Base-by-base conservation (phyloP, 495 filamentous ascomycete species). In the Tuber aestivum region DNA sequence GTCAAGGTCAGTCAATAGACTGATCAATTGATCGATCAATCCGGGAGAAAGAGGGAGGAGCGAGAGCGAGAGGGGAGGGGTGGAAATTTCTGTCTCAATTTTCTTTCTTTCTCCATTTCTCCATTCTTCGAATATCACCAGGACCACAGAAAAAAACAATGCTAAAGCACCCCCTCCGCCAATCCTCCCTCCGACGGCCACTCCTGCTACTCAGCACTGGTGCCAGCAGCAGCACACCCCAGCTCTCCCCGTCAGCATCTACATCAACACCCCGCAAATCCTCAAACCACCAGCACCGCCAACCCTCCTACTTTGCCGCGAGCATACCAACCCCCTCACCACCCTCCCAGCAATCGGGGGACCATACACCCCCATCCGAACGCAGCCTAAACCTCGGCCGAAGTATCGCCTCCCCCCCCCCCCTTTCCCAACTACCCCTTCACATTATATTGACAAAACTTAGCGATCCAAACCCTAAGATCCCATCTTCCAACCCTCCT, bases 391-490 rank as follows among this genome's bases (percentile, higher is more conserved):
- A 61, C 50, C 50, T 61, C 2, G 50, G 50, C 50, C 50, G 50
- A 12, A 61, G 50, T 61, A 61, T 27, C n/a, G 0, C n/a, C n/a
- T 10, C 48, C 23, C 23, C 48, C 3, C 18, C 20, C 6, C 8
- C 23, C 1, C 18, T 6, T 4, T 56, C 12, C n/a, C n/a, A n/a
- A n/a, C n/a, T n/a, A n/a, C 48, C 23, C 48, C 9, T 3, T 10
- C 8, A 6, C 23, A 8, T n/a, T 56, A 12, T 32, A 5, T n/a
- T 61, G 5, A 61, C 50, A 48, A 68, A 21, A 35, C 76, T 75
- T 75, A 97, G 94, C 95, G 75, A 88, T 99, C 41, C 89, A 93
- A 42, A 92, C 89, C 73, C 91, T 99, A 44, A 95, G 96, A 85
- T 89, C 92, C 41, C 92, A 90, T 75, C 91, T 99, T 42, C 94